Evolutionary conservation across 371 early-diverging fungal genomes (phyloP).

Genomic region (Mortierella sp.): DNA sequence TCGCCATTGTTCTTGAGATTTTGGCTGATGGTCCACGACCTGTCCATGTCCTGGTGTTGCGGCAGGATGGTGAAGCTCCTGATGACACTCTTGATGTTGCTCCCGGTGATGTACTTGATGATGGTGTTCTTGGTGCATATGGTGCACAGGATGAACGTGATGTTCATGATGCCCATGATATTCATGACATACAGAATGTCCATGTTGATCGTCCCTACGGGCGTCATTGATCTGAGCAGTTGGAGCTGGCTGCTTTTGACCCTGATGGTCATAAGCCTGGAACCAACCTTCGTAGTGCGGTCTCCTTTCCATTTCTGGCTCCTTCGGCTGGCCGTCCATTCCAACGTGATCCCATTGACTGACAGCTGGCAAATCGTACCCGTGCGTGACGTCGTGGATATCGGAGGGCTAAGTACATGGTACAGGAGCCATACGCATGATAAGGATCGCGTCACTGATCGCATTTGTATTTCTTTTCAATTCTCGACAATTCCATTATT

Average conservation of each 20-base stretch:
- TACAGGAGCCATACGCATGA: not conserved
- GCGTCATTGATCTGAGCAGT: not conserved
- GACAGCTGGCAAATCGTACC: slow-evolving; percentile 32
- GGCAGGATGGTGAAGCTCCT: not conserved
- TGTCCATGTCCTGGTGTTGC: not conserved
- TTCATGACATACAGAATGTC: slow-evolving; percentile 8
- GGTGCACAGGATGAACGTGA: slow-evolving; percentile 20
- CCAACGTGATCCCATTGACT: slow-evolving; percentile 52
- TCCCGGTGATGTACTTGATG: slow-evolving; percentile 15
- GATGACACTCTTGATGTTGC: not conserved
- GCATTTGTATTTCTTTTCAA: slow-evolving; percentile 1
- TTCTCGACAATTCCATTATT: no score
- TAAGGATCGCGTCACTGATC: not conserved
- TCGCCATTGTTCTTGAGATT: slow-evolving; percentile 18
- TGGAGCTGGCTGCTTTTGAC: slow-evolving; percentile 26
- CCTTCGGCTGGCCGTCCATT: slow-evolving; percentile 25
- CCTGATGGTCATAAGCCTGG: slow-evolving; percentile 38
- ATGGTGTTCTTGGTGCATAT: slow-evolving; percentile 13
- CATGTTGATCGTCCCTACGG: no score
- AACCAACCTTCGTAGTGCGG: slow-evolving; percentile 54
- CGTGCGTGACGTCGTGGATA: slow-evolving; percentile 51
- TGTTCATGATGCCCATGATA: slow-evolving; percentile 8
- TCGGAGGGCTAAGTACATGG: slow-evolving; percentile 34
- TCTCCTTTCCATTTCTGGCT: slow-evolving; percentile 16
- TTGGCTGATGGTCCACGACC: not conserved